A percentile compares a stretch with the other conserved stretches of the same genome.
phyloP scores from a whole-genome alignment of 2,329 filamentous ascomycete species.

The Ophiostoma australiae region DNA sequence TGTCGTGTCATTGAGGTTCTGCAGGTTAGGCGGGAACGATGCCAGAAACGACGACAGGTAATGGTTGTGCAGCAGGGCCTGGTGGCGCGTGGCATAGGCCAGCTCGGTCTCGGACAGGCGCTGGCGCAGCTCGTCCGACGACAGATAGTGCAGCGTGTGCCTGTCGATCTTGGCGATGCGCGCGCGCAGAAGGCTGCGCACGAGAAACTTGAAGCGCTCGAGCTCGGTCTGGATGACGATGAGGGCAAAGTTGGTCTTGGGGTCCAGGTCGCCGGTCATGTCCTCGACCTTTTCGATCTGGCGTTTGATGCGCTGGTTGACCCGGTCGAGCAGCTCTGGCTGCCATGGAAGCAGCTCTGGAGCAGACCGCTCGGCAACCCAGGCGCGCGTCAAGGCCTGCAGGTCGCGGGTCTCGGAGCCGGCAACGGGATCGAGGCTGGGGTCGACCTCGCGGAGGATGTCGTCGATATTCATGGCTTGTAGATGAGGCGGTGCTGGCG shows the following conservation, averaged over 20 bases:
- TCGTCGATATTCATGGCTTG: conserved; percentile 69
- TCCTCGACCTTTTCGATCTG: conserved; percentile 40
- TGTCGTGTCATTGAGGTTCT: conserved; percentile 83
- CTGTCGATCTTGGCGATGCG: conserved; percentile 87
- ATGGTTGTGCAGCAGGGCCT: conserved; percentile 76
- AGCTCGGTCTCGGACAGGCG: conserved; percentile 73
- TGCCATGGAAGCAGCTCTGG: conserved; percentile 75
- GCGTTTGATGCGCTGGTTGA: conserved; percentile 57
- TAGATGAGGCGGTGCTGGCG: background rate
- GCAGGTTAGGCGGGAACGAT: conserved; percentile 71
- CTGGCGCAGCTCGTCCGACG: conserved; percentile 47
- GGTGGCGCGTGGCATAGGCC: conserved; percentile 78
- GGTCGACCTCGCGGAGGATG: conserved; percentile 70
- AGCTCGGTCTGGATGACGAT: conserved; percentile 96
- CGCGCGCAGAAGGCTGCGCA: conserved; percentile 75
- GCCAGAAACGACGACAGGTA: conserved; percentile 80
- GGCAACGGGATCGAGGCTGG: conserved; percentile 49
- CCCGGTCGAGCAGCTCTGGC: conserved; percentile 64
- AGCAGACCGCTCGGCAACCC: conserved; percentile 85
- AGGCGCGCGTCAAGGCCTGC: conserved; percentile 82
- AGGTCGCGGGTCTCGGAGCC: conserved; percentile 63
- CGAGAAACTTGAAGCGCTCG: conserved; percentile 86
- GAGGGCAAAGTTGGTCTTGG: conserved; percentile 84
- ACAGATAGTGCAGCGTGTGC: conserved; percentile 69
- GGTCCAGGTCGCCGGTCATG: conserved; percentile 79